Evolutionary conservation across 192 early-diverging fungal species (phyloP).

Genomic region (Podochytrium sp.): DNA sequence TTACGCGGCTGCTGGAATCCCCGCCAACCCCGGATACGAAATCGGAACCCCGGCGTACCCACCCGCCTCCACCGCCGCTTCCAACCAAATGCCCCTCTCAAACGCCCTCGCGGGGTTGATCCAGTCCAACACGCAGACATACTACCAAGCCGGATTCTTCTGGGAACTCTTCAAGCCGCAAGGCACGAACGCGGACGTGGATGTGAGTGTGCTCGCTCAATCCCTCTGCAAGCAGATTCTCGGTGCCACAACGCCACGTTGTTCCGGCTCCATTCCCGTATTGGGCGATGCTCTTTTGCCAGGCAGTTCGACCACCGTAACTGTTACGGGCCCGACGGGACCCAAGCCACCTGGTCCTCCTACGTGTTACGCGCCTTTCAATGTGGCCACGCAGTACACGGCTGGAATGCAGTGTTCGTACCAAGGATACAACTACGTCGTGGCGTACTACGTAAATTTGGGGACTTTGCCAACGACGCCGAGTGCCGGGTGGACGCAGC

Average conservation of each 20-base stretch:
- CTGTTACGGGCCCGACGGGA: background rate
- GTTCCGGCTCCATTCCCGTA: slow-evolving; percentile 8
- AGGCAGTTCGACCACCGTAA: background rate
- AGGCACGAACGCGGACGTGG: background rate
- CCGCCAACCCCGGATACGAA: slow-evolving; percentile 18
- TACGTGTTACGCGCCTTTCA: background rate
- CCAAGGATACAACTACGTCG: slow-evolving; percentile 7
- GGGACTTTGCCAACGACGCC: background rate
- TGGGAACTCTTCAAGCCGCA: slow-evolving; percentile 13
- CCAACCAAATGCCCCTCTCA: slow-evolving; percentile 13
- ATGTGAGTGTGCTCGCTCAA: background rate
- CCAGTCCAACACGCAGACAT: slow-evolving; percentile 17
- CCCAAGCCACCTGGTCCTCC: background rate
- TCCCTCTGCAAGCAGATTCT: slow-evolving; percentile 10
- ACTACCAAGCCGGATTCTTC: slow-evolving; percentile 10
- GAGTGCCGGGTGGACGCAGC: background rate
- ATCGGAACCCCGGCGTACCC: slow-evolving; percentile 20
- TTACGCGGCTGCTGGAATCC: slow-evolving; percentile 14
- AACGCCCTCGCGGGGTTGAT: background rate
- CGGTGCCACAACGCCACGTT: slow-evolving; percentile 9
- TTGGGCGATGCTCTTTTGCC: background rate
- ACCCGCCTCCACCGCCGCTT: background rate
- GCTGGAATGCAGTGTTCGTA: background rate
- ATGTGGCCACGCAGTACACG: background rate
- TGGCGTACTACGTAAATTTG: background rate